A percentile compares a stretch with the other conserved stretches of the same genome.
Evolutionary conservation across 306 rosid genomes (phyloP).

Genomic region (Acmispon strigosus): DNA sequence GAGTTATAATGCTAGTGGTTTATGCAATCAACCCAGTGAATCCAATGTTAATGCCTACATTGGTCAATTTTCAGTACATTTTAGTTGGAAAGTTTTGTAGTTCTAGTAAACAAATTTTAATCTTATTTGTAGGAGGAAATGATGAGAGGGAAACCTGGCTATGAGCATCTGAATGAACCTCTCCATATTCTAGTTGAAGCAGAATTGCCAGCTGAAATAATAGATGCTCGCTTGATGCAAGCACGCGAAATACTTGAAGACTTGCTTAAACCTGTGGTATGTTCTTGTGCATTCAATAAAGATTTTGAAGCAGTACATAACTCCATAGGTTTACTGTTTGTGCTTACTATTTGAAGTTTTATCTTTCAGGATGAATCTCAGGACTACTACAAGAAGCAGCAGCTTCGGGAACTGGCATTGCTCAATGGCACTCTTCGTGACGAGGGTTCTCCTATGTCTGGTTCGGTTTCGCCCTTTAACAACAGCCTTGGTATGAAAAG

Average conservation of each 20-base stretch:
- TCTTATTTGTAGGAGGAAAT: constrained; percentile 65
- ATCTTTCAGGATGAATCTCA: constrained; percentile 78
- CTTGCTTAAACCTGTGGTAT: constrained; percentile 82
- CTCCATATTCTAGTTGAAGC: constrained; percentile 92
- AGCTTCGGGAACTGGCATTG: constrained; percentile 88
- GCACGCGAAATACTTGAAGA: constrained; percentile 75
- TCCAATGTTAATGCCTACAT: background rate
- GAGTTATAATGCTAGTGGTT: background rate
- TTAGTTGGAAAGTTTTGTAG: background rate
- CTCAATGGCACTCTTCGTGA: constrained; percentile 93
- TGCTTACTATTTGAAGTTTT: constrained; percentile 10
- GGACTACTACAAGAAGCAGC: constrained; percentile 97
- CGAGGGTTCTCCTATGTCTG: constrained; percentile 95
- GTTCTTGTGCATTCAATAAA: constrained; percentile 1
- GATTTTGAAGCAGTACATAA: background rate
- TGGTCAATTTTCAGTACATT: background rate
- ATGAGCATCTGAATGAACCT: constrained; percentile 89
- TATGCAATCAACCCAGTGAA: background rate
- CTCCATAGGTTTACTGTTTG: background rate
- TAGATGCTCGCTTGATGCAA: constrained; percentile 78
- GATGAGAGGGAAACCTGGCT: constrained; percentile 94
- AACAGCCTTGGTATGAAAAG: constrained; percentile 99
- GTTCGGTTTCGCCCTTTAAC: constrained; percentile 73
- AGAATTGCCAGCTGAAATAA: constrained; percentile 79
- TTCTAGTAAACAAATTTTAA: background rate